A percentile compares a stretch with the other conserved stretches of the same genome.
phyloP scores from a whole-genome alignment of 208 protist genomes.

The Phytomonas francai region DNA sequence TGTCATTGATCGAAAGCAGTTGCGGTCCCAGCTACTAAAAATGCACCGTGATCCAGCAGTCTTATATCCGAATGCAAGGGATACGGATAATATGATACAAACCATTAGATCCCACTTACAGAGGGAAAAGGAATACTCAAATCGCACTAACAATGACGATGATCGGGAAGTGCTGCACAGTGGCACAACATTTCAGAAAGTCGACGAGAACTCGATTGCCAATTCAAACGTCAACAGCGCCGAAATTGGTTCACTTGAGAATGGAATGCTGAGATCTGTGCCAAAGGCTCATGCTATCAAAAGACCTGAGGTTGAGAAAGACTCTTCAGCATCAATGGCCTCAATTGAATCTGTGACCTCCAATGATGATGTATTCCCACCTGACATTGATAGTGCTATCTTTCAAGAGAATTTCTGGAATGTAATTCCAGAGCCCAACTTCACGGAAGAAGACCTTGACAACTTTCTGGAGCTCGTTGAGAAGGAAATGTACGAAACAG shows the following conservation, averaged over 20 bases:
- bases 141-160: not conserved
- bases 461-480: constrained; percentile 60
- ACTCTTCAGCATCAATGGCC: not conserved
- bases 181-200: not conserved
- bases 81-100: constrained; percentile 23
- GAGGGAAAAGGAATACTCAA: not conserved
- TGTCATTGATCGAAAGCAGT: constrained; percentile 15
- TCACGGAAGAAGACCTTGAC: constrained; percentile 67
- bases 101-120: constrained; percentile 4
- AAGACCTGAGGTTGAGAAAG: not conserved
- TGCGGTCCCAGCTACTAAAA: constrained; percentile 58
- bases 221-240: not conserved
- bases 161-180: not conserved
- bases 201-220: not conserved
- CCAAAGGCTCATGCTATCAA: not conserved
- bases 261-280: not conserved
- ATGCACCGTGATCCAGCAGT: constrained; percentile 65
- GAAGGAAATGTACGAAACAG: constrained; percentile 38
- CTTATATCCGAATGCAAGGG: constrained; percentile 54
- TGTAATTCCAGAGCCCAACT: constrained; percentile 50
- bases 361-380: constrained; percentile 4
- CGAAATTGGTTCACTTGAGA: not conserved
- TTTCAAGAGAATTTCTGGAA: constrained; percentile 33
- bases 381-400: constrained; percentile 1
- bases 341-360: not conserved